These are phyloP conservation scores for Fonsecaea pugnacius DNA, from an alignment of 2,329 filamentous ascomycete genomes.

Conservation along the genomic window DNA sequence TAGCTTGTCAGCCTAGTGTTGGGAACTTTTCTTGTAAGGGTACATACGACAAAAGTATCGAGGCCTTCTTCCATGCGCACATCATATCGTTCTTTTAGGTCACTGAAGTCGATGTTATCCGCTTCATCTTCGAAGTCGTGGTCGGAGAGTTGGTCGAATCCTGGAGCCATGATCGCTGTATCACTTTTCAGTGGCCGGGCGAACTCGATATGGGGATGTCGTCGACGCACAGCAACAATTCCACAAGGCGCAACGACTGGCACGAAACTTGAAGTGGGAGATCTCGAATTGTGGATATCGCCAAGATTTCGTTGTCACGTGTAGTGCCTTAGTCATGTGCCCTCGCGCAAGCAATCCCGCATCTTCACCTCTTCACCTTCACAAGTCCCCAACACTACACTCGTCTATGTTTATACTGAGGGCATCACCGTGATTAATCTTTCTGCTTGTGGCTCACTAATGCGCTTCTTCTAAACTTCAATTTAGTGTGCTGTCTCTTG, in stretches of 20 bases:
- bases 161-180: slow-evolving; percentile 78
- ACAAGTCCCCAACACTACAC: background rate
- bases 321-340: slow-evolving; percentile 7
- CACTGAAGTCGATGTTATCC: slow-evolving; percentile 90
- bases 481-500: background rate
- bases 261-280: slow-evolving; percentile 2
- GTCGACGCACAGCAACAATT: background rate
- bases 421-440: background rate
- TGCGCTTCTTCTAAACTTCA: background rate
- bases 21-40: background rate
- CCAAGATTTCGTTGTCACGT: slow-evolving; percentile 13
- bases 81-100: slow-evolving; percentile 92
- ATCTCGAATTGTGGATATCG: slow-evolving; percentile 17
- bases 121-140: slow-evolving; percentile 89
- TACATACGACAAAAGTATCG: slow-evolving; percentile 76
- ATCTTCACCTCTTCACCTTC: slow-evolving; percentile 12
- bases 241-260: slow-evolving; percentile 4
- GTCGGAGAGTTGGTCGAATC: slow-evolving; percentile 89
- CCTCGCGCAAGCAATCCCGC: slow-evolving; percentile 8
- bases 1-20: slow-evolving; percentile 21
- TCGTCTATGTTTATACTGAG: background rate
- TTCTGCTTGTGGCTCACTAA: background rate
- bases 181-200: background rate
- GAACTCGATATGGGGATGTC: slow-evolving; percentile 1
- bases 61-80: slow-evolving; percentile 94